Conservation (phyloP, 1,284 basidiomycete genomes). For the Sanghuangporus baumii region DNA sequence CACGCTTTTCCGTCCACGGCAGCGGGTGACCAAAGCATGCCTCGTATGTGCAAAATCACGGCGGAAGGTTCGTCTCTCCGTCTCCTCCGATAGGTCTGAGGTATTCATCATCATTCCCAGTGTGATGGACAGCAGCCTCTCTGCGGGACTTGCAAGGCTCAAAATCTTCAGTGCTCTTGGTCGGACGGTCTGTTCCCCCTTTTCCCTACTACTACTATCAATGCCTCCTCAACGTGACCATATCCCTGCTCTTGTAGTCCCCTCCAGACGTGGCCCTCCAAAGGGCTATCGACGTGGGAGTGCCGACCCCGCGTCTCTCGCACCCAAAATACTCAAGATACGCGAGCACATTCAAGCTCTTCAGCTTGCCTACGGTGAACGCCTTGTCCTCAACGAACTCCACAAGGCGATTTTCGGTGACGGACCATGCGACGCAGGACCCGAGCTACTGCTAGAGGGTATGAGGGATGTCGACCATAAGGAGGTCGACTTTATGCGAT, state of each 20-base stretch:
- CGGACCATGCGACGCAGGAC: conserved; percentile 2
- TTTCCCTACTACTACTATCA: background rate
- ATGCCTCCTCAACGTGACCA: background rate
- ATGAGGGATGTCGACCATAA: background rate
- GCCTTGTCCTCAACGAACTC: conserved; percentile 14
- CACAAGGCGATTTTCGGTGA: conserved; percentile 12
- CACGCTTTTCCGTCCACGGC: background rate
- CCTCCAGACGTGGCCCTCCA: conserved; percentile 13
- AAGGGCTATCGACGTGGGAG: conserved; percentile 17
- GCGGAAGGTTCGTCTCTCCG: conserved; percentile 10
- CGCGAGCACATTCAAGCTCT: conserved; percentile 17
- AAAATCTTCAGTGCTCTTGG: conserved; percentile 13
- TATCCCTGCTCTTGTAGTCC: conserved; percentile 1
- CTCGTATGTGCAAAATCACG: conserved; percentile 18
- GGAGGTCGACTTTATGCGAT: background rate
- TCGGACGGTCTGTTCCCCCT: conserved; percentile 10
- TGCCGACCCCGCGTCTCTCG: conserved; percentile 16
- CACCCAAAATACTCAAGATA: conserved; percentile 18
- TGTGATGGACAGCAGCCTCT: conserved; percentile 18
- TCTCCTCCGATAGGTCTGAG: background rate
- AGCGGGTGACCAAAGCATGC: conserved; percentile 19
- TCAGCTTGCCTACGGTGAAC: conserved; percentile 18
- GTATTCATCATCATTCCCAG: conserved; percentile 2
- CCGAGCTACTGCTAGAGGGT: background rate
- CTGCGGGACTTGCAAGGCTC: conserved; percentile 15